Evolutionary conservation across 1,139 yeast species (phyloP).

Genomic region (Pichia sorboxylosa): DNA sequence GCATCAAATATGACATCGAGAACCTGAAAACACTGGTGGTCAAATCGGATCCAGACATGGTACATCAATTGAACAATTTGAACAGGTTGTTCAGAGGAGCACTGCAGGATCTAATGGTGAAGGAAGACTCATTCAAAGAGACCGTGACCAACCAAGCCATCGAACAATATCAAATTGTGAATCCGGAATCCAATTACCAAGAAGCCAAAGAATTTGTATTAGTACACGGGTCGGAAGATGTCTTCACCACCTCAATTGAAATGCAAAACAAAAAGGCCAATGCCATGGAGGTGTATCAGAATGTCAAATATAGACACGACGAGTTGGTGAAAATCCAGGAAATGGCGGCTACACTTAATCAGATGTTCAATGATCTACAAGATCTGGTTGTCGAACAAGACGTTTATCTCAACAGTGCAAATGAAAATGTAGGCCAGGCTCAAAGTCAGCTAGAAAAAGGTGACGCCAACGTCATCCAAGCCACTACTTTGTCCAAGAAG

Average conservation of each 20-base stretch:
- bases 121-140: conserved; percentile 10
- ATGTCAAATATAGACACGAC: conserved; percentile 14
- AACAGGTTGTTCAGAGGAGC: conserved; percentile 10
- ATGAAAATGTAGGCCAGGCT: conserved; percentile 7
- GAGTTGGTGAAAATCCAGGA: conserved; percentile 13
- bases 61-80: conserved; percentile 14
- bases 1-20: conserved; percentile 11
- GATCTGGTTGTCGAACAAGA: conserved; percentile 16
- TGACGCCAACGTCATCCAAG: conserved; percentile 13
- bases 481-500: conserved; percentile 11
- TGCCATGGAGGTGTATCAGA: conserved; percentile 11
- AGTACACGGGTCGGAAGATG: conserved; percentile 11
- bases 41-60: conserved; percentile 13
- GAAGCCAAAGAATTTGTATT: conserved; percentile 15
- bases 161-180: conserved; percentile 13
- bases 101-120: conserved; percentile 8
- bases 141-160: conserved; percentile 13
- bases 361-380: conserved; percentile 13
- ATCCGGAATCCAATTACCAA: conserved; percentile 12
- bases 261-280: conserved; percentile 12
- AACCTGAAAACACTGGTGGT: conserved; percentile 7
- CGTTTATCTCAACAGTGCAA: conserved; percentile 7
- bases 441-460: conserved; percentile 14
- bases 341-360: conserved; percentile 12
- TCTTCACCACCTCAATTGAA: conserved; percentile 12